These are phyloP conservation scores for Abrus pulchellus DNA, from an alignment of 306 rosid species.

Conservation along the genomic window DNA sequence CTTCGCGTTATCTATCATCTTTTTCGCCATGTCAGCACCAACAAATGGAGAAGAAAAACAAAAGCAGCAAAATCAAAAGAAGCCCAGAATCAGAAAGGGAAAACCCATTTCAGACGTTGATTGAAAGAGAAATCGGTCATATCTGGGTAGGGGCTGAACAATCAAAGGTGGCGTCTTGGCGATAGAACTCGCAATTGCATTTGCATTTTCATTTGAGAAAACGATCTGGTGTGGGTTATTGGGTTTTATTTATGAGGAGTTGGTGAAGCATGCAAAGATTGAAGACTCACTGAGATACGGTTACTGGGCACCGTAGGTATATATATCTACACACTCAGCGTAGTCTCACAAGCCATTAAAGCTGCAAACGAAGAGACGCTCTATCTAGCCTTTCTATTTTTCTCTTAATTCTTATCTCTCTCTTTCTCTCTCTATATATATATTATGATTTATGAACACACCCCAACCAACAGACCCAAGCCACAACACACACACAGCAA, in stretches of 20 bases:
- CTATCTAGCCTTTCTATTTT: constrained; percentile 41
- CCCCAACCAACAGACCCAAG: not conserved
- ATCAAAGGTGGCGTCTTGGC: constrained; percentile 21
- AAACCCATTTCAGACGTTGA: constrained; percentile 22
- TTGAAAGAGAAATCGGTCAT: no score
- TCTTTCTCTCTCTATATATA: not conserved
- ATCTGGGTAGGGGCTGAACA: not conserved
- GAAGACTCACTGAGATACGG: constrained; percentile 50
- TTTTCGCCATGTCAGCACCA: constrained; percentile 13
- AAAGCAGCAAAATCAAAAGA: constrained; percentile 20
- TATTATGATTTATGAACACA: not conserved
- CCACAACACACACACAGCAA: constrained; percentile 5
- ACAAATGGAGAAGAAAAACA: not conserved
- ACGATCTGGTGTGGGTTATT: constrained; percentile 21
- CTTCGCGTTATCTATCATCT: constrained; percentile 47
- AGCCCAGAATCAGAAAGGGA: not conserved
- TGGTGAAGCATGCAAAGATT: constrained; percentile 77
- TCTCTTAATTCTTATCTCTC: not conserved
- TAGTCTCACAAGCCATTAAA: constrained; percentile 61
- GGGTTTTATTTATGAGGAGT: constrained; percentile 43
- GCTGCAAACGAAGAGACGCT: constrained; percentile 58
- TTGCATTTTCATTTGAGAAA: constrained; percentile 28
- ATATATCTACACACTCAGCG: constrained; percentile 23
- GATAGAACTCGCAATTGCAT: constrained; percentile 34
- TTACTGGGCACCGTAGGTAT: constrained; percentile 41